A percentile compares a stretch with the other conserved stretches of the same genome.
Evolutionary conservation across 1,139 yeast species (phyloP).

Genomic region (Yamadazyma pseudoaaseri): DNA sequence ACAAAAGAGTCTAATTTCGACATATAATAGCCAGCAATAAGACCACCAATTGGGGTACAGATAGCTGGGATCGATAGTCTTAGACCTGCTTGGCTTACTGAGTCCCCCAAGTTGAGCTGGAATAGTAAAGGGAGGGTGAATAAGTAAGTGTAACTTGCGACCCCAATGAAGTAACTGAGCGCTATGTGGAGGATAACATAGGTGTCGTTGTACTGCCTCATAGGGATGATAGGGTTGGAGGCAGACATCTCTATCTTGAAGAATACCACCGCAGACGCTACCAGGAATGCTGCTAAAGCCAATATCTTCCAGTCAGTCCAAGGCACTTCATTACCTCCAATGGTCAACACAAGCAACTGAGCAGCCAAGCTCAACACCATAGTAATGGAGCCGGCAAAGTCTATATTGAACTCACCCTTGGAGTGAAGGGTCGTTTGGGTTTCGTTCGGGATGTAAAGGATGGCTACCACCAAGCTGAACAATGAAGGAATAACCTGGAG

Average conservation of each 20-base stretch:
- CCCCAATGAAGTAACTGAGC: slow-evolving; percentile 35
- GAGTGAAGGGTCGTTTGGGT: slow-evolving; percentile 5
- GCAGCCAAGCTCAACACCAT: slow-evolving; percentile 24
- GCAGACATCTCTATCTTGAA: slow-evolving; percentile 25
- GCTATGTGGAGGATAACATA: slow-evolving; percentile 25
- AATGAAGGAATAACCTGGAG: slow-evolving; percentile 17
- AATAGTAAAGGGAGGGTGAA: slow-evolving; percentile 39
- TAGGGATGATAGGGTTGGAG: slow-evolving; percentile 37
- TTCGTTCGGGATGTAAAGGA: slow-evolving; percentile 17
- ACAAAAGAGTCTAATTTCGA: slow-evolving; percentile 20
- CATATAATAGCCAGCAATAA: slow-evolving; percentile 36
- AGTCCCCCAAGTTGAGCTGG: slow-evolving; percentile 30
- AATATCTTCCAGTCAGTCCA: slow-evolving; percentile 17
- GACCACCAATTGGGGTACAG: slow-evolving; percentile 38
- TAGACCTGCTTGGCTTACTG: slow-evolving; percentile 26
- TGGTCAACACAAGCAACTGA: slow-evolving; percentile 26
- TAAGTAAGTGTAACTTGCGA: slow-evolving; percentile 35
- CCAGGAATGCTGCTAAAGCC: slow-evolving; percentile 10
- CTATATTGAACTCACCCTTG: slow-evolving; percentile 12
- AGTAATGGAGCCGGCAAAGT: slow-evolving; percentile 19
- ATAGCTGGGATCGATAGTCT: slow-evolving; percentile 38
- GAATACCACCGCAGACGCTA: slow-evolving; percentile 10
- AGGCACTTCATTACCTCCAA: slow-evolving; percentile 22
- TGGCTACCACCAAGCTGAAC: slow-evolving; percentile 20
- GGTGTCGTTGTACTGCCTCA: slow-evolving; percentile 22